Base-by-base conservation (phyloP, 2,329 filamentous ascomycete genomes). In the Clarireedia monteithiana region DNA sequence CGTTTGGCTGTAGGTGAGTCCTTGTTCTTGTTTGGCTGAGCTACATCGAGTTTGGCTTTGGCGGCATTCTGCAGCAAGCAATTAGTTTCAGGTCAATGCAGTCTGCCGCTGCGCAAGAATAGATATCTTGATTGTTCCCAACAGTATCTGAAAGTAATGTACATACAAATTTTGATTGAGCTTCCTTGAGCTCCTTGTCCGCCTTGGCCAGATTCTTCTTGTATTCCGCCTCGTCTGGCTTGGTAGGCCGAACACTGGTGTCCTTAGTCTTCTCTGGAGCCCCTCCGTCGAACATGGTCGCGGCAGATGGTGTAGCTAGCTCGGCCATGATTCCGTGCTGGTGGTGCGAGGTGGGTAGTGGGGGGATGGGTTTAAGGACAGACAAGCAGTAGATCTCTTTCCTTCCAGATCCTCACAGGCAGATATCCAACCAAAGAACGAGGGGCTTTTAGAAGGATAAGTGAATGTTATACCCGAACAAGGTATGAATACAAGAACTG, bases 1-100 rank as follows among this genome's bases (percentile, higher is more conserved):
- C 85, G 88, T 78, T 95, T 90, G 68, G 84, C 85, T 59, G 81
- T 77, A 14, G 92, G 89, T 36, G 83, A 89, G 68, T 88, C 88
- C 73, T 89, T 84, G 70, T 92, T 90, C 75, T 88, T 87, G n/a
- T 54, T 54, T 48, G 89, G 88, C 68, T 85, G 81, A 59, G 88
- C 89, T 62, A 85, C 77, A 57, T 96, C 91, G 69, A 97, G 83
- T 77, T 96, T 95, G 70, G 85, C 82, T 75, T 91, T 92, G 75
- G 94, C 78, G 63, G 86, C 85, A 69, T 89, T 91, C 92, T 97
- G 69, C n/a, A 60, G 60, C 55, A 36, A 12, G 47, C 20, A 49
- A 39, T 64, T 45, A 65, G 63, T 62, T 26, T 53, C 20, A 17
- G 48, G 42, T 52, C 10, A 14, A 55, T 61, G 55, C 52, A 57